Evolutionary conservation across 305 asterid genomes (phyloP), one percentile per base, ranked within the genome.

Genomic region (Fraxinus greggii): DNA sequence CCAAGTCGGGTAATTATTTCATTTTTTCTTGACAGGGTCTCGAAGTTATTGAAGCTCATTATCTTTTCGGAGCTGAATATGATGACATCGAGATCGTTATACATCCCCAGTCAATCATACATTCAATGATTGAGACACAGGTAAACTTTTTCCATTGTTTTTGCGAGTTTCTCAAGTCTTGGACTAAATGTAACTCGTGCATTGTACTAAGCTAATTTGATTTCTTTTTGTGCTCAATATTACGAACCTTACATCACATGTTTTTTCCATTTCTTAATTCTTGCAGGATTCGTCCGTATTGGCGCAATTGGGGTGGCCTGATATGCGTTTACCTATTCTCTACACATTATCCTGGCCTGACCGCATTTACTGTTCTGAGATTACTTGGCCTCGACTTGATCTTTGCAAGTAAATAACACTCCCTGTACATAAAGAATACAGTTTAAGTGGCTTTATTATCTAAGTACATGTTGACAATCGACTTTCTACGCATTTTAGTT

Each of bases 41-140:
- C n/a, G 99, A 94, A 88, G 98, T 96, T 77, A 96, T 96, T 40
- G 99, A 96, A 89, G 99, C 99, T 79, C 99, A 96, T 89, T 96
- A 96, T 83, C 92, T 96, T 77, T 96, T 86, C 5, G 99, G 98
- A 32, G 98, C 99, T 1, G 99, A 94, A 73, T 96, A 96, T 85
- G 97, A 96, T 83, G 85, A 93, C 85, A 91, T 96, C 3, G 99
- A 96, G 85, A 96, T 96, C 21, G 94, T 96, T 36, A 96, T 96
- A 83, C 98, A 94, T 88, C 99, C 99, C 38, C 99, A 94, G 76
- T 96, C 99, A 5, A 96, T 95, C 86, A 93, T 95, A 24, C 99
- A 95, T 81, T 95, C 99, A 23, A 93, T 95, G 99, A 80, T 94
- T 12, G 99, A 95, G 83, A 94, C 98, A 45, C 98, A 94, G 95